These are phyloP conservation scores for Sisymbrium irio DNA, from an alignment of 345 rosid species.

Conservation along the genomic window DNA sequence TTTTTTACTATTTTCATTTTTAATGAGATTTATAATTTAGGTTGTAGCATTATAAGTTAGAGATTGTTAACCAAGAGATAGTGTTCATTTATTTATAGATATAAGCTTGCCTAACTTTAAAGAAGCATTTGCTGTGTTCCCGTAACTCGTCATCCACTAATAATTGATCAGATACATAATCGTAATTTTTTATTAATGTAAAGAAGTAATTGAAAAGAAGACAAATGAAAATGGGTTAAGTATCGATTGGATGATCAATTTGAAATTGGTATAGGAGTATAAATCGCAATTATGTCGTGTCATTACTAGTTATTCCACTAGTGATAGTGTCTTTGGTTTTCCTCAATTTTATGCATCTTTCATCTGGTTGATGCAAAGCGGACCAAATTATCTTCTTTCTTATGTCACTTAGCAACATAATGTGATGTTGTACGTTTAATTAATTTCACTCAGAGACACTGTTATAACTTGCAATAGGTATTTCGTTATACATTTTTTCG, in stretches of 20 bases:
- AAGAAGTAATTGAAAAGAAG: constrained; percentile 12
- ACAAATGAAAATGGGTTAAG: constrained; percentile 15
- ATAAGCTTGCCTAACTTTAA: constrained; percentile 24
- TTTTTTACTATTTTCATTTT: neutral
- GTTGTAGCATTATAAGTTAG: neutral
- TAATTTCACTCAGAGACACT: neutral
- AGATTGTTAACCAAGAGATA: constrained; percentile 20
- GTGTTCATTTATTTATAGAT: constrained; percentile 5
- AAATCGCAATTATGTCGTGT: constrained; percentile 14
- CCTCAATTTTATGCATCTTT: constrained; percentile 17
- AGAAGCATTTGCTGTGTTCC: constrained; percentile 25
- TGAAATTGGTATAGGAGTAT: neutral
- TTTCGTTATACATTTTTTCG: neutral
- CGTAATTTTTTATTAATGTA: constrained; percentile 6
- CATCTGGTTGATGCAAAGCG: constrained; percentile 1
- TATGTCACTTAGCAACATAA: constrained; percentile 18
- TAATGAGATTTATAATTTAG: neutral
- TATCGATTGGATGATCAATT: constrained; percentile 15
- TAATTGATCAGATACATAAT: constrained; percentile 15
- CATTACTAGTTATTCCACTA: constrained; percentile 38
- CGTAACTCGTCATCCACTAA: constrained; percentile 37
- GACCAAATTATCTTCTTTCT: constrained; percentile 9
- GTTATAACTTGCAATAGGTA: neutral
- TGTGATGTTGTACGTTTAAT: neutral
- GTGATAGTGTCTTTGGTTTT: constrained; percentile 9